Evolutionary conservation across 345 rosid species (phyloP).

Genomic region (Balakata baccata): DNA sequence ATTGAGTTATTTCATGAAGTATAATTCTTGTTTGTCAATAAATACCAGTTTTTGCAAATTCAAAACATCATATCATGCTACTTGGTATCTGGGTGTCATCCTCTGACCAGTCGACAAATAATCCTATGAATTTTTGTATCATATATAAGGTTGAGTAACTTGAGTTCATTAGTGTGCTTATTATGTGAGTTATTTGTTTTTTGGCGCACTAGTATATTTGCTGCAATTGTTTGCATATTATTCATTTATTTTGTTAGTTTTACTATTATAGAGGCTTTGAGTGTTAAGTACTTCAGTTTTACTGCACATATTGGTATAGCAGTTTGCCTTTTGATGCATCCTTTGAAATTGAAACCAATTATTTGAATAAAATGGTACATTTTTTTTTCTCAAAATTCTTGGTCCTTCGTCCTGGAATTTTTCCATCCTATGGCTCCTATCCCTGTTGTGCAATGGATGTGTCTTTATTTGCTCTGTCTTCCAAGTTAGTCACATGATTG

Average conservation of each 20-base stretch:
- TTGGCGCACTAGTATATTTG: too few relatives aligned
- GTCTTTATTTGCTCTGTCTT: not conserved
- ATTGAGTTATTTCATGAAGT: not conserved
- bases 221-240: too few relatives aligned
- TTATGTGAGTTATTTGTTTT: not conserved
- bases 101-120: not conserved
- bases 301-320: not conserved
- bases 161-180: not conserved
- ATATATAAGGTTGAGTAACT: not conserved
- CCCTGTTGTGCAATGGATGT: not conserved
- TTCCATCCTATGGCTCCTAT: not conserved
- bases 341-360: not conserved
- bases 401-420: not conserved
- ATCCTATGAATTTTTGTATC: not conserved
- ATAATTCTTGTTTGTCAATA: not conserved
- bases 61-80: not conserved
- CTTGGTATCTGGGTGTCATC: not conserved
- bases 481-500: not conserved
- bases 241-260: too few relatives aligned
- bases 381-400: not conserved
- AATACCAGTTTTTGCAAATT: not conserved
- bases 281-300: not conserved
- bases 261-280: not conserved
- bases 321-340: not conserved
- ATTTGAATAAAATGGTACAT: not conserved